A percentile compares a stretch with the other conserved stretches of the same genome.
Conservation (phyloP, 768 basidiomycete species). For the Hericium coralloides region DNA sequence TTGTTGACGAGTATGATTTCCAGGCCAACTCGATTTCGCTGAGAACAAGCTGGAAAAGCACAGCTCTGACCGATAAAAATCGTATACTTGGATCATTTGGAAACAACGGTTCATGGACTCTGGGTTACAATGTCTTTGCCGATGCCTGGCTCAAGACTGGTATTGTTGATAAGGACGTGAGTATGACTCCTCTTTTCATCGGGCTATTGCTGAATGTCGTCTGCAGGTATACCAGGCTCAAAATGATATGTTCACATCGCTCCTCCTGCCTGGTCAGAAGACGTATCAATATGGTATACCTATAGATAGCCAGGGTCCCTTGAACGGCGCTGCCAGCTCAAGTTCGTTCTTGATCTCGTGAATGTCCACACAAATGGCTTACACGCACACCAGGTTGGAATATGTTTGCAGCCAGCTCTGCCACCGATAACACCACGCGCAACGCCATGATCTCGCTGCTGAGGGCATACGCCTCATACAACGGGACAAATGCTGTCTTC, state of each 20-base stretch:
- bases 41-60: constrained; percentile 2
- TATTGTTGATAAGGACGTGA: neutral
- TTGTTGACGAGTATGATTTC: too few relatives aligned
- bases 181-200: too few relatives aligned
- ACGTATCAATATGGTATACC: constrained; percentile 3
- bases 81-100: constrained; percentile 7
- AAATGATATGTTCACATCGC: too few relatives aligned
- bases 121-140: constrained; percentile 11
- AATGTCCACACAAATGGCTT: neutral
- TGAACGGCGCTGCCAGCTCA: constrained; percentile 4
- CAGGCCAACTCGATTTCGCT: too few relatives aligned
- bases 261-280: too few relatives aligned
- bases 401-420: constrained; percentile 6
- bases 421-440: neutral
- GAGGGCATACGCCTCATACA: neutral
- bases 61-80: constrained; percentile 3
- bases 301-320: constrained; percentile 3
- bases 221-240: too few relatives aligned
- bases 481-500: neutral
- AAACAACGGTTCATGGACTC: constrained; percentile 6
- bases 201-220: too few relatives aligned
- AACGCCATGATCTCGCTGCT: neutral
- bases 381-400: constrained; percentile 3
- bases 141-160: constrained; percentile 8
- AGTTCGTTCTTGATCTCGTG: neutral